These are phyloP conservation scores for Podaxis sp. DNA, from an alignment of 768 basidiomycete genomes.

Conservation along the genomic window DNA sequence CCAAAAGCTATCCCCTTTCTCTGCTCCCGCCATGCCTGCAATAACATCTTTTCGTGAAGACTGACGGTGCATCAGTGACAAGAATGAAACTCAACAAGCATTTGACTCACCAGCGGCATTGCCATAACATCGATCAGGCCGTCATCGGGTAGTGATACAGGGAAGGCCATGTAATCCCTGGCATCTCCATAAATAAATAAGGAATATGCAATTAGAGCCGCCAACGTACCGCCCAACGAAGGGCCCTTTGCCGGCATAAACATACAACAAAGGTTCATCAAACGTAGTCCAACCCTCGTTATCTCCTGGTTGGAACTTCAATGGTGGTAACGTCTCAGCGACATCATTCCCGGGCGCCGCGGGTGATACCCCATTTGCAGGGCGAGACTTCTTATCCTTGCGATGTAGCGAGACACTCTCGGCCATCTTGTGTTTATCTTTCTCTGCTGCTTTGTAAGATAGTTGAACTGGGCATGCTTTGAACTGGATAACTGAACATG, in stretches of 20 bases:
- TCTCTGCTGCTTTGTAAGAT: conserved; percentile 62
- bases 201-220: background rate
- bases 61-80: conserved; percentile 23
- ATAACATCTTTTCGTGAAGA: conserved; percentile 48
- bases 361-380: conserved; percentile 1
- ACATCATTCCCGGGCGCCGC: conserved; percentile 12
- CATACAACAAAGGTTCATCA: conserved; percentile 61
- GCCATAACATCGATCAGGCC: conserved; percentile 70
- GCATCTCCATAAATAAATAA: background rate
- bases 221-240: conserved; percentile 56
- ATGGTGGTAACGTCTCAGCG: conserved; percentile 35
- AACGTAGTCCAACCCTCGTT: conserved; percentile 68
- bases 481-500: conserved; percentile 47
- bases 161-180: conserved; percentile 80
- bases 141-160: conserved; percentile 75
- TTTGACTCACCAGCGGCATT: conserved; percentile 52
- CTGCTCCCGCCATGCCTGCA: conserved; percentile 53
- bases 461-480: conserved; percentile 67
- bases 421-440: conserved; percentile 71
- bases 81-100: background rate
- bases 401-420: conserved; percentile 34
- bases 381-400: conserved; percentile 24
- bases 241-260: conserved; percentile 78
- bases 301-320: conserved; percentile 38
- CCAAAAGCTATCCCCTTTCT: conserved; percentile 62